Percentiles rank a stretch among this genome's conserved stretches.
Evolutionary conservation across 1,139 yeast species (phyloP).

Genomic region (Arxiozyma bovina): DNA sequence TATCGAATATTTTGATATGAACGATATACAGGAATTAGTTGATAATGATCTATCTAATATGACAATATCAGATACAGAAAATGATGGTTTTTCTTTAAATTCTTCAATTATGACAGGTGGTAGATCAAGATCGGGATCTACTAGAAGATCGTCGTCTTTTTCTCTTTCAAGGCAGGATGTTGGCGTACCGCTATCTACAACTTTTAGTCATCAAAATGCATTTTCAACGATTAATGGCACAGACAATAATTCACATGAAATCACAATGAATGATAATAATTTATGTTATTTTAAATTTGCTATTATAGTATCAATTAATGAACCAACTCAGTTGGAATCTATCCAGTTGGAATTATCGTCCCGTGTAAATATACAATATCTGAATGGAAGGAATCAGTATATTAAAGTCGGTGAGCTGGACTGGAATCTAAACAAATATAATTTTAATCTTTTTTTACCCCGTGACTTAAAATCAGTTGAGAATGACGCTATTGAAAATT

Average conservation of each 20-base stretch:
- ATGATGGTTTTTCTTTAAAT: not conserved
- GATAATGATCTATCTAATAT: constrained; percentile 1
- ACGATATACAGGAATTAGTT: not conserved
- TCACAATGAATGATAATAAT: constrained; percentile 7
- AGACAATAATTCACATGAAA: not conserved
- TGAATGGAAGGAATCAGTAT: constrained; percentile 33
- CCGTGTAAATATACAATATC: constrained; percentile 28
- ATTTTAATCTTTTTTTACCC: constrained; percentile 41
- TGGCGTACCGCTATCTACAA: not conserved
- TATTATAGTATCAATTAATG: constrained; percentile 21
- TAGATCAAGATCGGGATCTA: not conserved
- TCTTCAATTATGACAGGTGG: not conserved
- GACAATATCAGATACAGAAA: not conserved
- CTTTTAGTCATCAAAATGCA: not conserved
- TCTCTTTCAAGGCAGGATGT: not conserved
- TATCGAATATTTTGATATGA: not conserved
- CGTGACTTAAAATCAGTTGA: constrained; percentile 10
- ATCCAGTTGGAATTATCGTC: constrained; percentile 27
- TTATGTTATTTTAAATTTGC: constrained; percentile 24
- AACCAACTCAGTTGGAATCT: constrained; percentile 20
- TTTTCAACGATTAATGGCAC: not conserved
- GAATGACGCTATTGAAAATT: constrained; percentile 12
- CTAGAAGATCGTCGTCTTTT: not conserved
- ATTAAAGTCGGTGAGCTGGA: constrained; percentile 39
- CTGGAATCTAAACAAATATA: constrained; percentile 39